Conservation (phyloP, 768 basidiomycete species). For the Pulveroboletus sp. region DNA sequence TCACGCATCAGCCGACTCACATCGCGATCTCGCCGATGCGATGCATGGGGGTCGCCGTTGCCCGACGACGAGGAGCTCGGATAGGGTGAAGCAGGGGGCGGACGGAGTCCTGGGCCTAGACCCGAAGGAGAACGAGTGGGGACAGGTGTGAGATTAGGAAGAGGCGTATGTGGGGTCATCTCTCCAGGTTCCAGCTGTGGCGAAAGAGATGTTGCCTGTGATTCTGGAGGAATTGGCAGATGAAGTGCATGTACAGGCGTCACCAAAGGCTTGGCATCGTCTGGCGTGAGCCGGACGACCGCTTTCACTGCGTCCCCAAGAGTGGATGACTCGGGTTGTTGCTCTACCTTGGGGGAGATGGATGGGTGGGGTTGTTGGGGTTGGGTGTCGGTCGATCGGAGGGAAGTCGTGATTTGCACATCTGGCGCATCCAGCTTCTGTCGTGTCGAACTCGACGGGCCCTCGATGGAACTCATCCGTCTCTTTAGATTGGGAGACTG, state of each 20-base stretch:
- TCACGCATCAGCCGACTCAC: constrained; percentile 20
- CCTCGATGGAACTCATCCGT: constrained; percentile 1
- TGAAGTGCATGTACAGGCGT: neutral
- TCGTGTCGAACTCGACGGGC: constrained; percentile 6
- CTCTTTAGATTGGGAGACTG: constrained; percentile 10
- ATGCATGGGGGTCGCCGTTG: neutral
- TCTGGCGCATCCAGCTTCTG: constrained; percentile 11
- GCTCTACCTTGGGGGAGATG: constrained; percentile 1
- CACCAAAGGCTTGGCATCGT: neutral
- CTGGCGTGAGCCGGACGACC: neutral
- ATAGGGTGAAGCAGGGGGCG: neutral
- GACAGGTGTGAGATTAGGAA: neutral
- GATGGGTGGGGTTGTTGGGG: neutral
- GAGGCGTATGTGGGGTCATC: neutral
- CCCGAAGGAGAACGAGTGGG: neutral
- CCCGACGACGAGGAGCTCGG: neutral
- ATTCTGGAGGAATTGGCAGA: neutral
- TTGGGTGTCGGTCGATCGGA: neutral
- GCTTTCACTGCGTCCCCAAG: neutral
- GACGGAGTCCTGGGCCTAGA: neutral
- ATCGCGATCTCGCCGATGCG: constrained; percentile 1
- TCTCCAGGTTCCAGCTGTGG: constrained; percentile 10
- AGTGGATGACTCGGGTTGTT: neutral
- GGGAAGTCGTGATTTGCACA: neutral
- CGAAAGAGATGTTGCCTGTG: neutral